Evolutionary conservation across 129 eudicot species (phyloP).

Genomic region (Centella asiatica): DNA sequence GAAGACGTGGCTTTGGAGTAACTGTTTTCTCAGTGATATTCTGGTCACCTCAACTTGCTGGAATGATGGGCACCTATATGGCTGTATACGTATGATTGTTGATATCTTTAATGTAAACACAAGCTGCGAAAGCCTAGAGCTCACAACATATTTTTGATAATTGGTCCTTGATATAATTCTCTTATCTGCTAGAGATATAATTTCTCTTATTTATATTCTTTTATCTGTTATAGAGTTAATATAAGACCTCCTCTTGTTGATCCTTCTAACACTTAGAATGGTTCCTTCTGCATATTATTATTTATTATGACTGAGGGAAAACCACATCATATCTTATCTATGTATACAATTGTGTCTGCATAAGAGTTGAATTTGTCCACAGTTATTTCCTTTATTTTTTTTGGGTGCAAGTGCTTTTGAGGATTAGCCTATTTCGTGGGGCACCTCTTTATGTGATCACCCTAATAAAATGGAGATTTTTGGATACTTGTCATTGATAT

Average conservation of each 20-base stretch:
- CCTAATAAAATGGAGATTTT: slow-evolving; percentile 7
- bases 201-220: too few species aligned
- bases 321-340: neutral
- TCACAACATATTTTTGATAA: neutral
- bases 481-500: slow-evolving; percentile 18
- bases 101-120: neutral
- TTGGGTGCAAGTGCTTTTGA: neutral
- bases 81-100: neutral
- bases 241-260: too few species aligned
- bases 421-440: neutral
- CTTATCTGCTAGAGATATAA: neutral
- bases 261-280: too few species aligned
- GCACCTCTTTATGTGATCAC: neutral
- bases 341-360: neutral
- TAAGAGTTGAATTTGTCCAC: neutral
- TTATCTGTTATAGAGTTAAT: too few species aligned
- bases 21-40: too few species aligned
- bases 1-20: too few species aligned
- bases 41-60: slow-evolving; percentile 4
- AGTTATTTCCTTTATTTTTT: neutral
- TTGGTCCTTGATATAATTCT: neutral
- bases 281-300: too few species aligned
- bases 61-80: too few species aligned
- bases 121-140: neutral
- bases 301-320: neutral